Evolutionary conservation across 306 rosid genomes (phyloP).

Genomic region (Acacia crassicarpa): DNA sequence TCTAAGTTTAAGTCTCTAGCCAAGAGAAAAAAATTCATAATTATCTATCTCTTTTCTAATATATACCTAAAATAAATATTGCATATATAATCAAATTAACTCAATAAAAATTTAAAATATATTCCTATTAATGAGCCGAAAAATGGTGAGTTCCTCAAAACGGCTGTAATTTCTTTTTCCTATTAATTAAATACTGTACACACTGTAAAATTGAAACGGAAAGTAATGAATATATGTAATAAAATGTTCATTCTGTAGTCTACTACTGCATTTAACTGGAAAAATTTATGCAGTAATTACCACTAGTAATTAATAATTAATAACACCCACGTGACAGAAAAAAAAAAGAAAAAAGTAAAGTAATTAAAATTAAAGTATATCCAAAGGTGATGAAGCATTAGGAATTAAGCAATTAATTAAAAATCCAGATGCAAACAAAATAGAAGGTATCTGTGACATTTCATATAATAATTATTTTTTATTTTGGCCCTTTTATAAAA

Average conservation of each 20-base stretch:
- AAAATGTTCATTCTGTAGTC: not conserved
- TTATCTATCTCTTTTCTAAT: too few species aligned
- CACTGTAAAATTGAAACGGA: not conserved
- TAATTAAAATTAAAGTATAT: not conserved
- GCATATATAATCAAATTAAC: too few species aligned
- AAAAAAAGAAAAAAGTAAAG: not conserved
- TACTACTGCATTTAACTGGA: not conserved
- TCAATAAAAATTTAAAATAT: not conserved
- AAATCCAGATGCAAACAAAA: slow-evolving; percentile 6
- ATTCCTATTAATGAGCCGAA: not conserved
- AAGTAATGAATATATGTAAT: not conserved
- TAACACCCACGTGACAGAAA: not conserved
- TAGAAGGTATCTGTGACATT: not conserved
- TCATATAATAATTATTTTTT: not conserved
- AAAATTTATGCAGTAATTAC: not conserved
- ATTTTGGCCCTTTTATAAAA: not conserved
- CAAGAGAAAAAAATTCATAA: too few species aligned
- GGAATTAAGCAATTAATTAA: not conserved
- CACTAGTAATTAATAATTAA: not conserved
- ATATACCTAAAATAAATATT: too few species aligned
- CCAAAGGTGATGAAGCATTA: not conserved
- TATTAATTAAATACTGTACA: not conserved
- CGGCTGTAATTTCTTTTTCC: not conserved
- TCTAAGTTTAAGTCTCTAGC: too few species aligned
- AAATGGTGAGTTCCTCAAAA: not conserved